phyloP scores from a whole-genome alignment of 345 rosid species.

The Populus simonii region DNA sequence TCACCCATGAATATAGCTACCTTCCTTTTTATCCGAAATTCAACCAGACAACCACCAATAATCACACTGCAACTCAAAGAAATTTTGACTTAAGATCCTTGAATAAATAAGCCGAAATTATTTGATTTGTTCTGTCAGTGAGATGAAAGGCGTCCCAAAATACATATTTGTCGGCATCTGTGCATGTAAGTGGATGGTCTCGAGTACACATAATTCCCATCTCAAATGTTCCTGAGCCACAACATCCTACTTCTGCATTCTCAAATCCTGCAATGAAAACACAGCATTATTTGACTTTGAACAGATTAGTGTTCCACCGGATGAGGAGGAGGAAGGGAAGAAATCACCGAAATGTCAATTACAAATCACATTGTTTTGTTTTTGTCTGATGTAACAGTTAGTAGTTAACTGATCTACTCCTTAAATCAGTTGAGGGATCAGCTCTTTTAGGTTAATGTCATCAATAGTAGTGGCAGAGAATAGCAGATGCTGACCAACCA shows the following conservation, averaged over 20 bases:
- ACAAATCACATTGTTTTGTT: too few relatives aligned
- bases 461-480: neutral
- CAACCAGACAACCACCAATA: too few relatives aligned
- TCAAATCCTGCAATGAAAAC: slow-evolving; percentile 9
- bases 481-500: neutral
- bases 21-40: too few relatives aligned
- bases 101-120: slow-evolving; percentile 8
- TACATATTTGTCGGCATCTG: slow-evolving; percentile 19
- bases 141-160: slow-evolving; percentile 24
- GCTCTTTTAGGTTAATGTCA: too few relatives aligned
- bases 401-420: too few relatives aligned
- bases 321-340: too few relatives aligned
- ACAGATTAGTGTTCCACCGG: neutral
- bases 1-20: too few relatives aligned
- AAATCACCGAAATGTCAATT: too few relatives aligned
- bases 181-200: slow-evolving; percentile 12
- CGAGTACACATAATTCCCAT: slow-evolving; percentile 15
- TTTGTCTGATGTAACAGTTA: too few relatives aligned
- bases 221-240: slow-evolving; percentile 20
- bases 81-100: slow-evolving; percentile 7
- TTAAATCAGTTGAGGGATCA: too few relatives aligned
- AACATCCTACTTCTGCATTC: slow-evolving; percentile 10
- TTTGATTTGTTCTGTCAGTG: slow-evolving; percentile 7
- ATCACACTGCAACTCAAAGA: neutral
- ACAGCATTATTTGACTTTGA: neutral